Evolutionary conservation across 73 alveolate species (phyloP), one percentile per base, ranked within the genome.

Genomic region (Paramecium sexaurelia): DNA sequence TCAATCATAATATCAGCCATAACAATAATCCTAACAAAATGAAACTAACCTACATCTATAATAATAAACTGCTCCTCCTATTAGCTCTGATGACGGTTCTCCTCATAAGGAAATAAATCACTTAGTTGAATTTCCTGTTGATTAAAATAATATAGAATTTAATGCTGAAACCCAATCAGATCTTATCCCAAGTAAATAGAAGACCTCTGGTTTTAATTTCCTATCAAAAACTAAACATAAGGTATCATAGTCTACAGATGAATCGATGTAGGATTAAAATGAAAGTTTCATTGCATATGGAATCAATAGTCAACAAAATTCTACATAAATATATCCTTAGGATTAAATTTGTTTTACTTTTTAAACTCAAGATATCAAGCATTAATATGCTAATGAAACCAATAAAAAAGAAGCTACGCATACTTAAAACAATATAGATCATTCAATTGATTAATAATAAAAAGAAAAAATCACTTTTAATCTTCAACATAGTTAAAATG

Each of bases 151-250:
- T 68, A 26, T 26, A 24, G 85, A 68, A 11, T 29, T 11, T 11
- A 68, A 68, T 24, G 55, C 27, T 10, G 85, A 69, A 69, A 32
- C 26, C 55, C 20, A 69, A 75, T n/a, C 15, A 7, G 45, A 39
- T 75, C 71, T 17, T 11, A 43, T 7, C 2, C 69, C 33, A 17
- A 43, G 33, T 6, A 36, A 75, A 24, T 1, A 33, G 11, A 17
- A 35, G 20, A 55, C 89, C 22, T 33, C 39, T 33, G 51, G 69
- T 19, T 75, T 75, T 75, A 56, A 71, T n/a, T 75, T 75, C 37
- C 27, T 75, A 10, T 11, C 33, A 20, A 37, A 11, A 37, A 10
- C 17, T 17, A 19, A 75, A 75, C 13, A 17, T 15, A 19, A 75
- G 20, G 20, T 7, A 39, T 15, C 68, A 11, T 13, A 24, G 27